These are phyloP conservation scores for Pseudogymnoascus sp. DNA, from an alignment of 2,329 filamentous ascomycete genomes.

Conservation along the genomic window DNA sequence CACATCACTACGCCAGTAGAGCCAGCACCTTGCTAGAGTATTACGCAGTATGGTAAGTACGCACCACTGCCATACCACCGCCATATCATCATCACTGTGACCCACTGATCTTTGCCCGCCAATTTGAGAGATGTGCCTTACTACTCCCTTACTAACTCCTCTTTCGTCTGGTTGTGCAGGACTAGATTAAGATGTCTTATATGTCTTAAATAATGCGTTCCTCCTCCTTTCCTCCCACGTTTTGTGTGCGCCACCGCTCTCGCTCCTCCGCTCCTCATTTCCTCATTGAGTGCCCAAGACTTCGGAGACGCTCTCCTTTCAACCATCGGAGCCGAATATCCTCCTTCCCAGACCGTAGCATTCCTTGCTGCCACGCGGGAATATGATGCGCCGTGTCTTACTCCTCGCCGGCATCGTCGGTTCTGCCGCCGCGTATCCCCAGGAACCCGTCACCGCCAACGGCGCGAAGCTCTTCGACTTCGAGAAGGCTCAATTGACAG, in stretches of 20 bases:
- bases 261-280: not conserved
- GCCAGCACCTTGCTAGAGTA: not conserved
- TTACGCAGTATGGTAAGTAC: not conserved
- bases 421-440: not conserved
- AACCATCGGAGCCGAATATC: slow-evolving; percentile 1
- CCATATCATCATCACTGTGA: not conserved
- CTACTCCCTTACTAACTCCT: slow-evolving; percentile 7
- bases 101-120: not conserved
- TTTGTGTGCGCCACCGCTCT: not conserved
- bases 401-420: slow-evolving; percentile 5
- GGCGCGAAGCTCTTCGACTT: slow-evolving; percentile 3
- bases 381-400: slow-evolving; percentile 8
- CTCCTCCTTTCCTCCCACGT: not conserved
- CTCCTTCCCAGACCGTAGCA: not conserved
- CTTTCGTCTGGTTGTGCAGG: not conserved
- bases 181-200: slow-evolving; percentile 4
- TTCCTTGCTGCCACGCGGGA: not conserved
- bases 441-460: not conserved
- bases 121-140: not conserved
- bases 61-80: too few species aligned
- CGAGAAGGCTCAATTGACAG: slow-evolving; percentile 7
- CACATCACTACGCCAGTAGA: not conserved
- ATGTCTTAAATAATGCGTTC: slow-evolving; percentile 5
- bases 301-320: not conserved
- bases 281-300: not conserved